phyloP scores from a whole-genome alignment of 768 basidiomycete species.

The Amanita subjunquillea region DNA sequence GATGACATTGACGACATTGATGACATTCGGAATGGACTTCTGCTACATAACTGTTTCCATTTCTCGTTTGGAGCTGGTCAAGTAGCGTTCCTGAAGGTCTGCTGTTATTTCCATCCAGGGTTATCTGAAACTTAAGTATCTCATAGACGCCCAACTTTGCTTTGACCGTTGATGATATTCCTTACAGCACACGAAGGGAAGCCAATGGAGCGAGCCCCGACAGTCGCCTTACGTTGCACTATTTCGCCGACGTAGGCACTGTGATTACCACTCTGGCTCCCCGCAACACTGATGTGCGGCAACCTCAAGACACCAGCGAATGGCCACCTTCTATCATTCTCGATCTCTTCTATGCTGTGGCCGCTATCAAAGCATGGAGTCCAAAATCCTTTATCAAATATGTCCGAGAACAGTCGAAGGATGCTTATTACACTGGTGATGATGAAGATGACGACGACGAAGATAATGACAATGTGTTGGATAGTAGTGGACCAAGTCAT shows the following conservation, averaged over 20 bases:
- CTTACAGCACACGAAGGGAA: background rate
- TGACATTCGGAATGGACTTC: slow-evolving; percentile 9
- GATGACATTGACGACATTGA: slow-evolving; percentile 5
- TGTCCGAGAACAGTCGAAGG: no score
- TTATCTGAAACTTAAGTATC: background rate
- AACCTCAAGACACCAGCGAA: slow-evolving; percentile 5
- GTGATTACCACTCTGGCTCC: background rate
- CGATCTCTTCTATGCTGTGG: background rate
- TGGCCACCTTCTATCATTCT: slow-evolving; percentile 5
- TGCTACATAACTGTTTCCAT: slow-evolving; percentile 3
- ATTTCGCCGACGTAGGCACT: background rate
- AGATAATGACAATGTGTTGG: background rate
- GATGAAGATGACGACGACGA: no score
- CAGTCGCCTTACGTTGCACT: background rate
- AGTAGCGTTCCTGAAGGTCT: slow-evolving; percentile 10
- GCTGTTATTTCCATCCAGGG: slow-evolving; percentile 5
- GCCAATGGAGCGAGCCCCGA: background rate
- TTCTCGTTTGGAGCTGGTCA: slow-evolving; percentile 6
- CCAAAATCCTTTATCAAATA: no score
- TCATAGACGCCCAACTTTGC: slow-evolving; percentile 8
- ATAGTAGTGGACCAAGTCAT: background rate
- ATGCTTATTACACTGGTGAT: no score
- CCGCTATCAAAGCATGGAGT: no score
- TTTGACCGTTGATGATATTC: background rate
- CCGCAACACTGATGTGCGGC: slow-evolving; percentile 2